Evolutionary conservation across 768 basidiomycete species (phyloP), one percentile per base, ranked within the genome.

Genomic region (Boletus bicolor): DNA sequence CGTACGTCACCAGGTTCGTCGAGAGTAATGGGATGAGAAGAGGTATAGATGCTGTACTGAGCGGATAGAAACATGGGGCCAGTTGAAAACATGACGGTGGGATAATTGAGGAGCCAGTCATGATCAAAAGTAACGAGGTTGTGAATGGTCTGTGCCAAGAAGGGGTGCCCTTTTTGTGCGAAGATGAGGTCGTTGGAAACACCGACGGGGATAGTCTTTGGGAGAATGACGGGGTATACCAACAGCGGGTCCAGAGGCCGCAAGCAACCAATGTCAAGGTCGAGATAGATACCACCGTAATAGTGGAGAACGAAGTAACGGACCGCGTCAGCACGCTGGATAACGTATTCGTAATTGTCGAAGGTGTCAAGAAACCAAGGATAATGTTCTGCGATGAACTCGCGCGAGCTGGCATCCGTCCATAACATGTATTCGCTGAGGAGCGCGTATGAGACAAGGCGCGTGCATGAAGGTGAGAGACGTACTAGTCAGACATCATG

Each of bases 31-130:
- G 84, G 81, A 53, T 91, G 83, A 11, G 86, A 79, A 5, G 88
- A 77, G 6, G 82, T 81, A 73, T 91, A 98, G 49, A 95, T 78
- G 41, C 92, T 91, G 71, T 96, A 96, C 69, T 97, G 93, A 3
- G 88, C 86, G 0, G 95, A 98, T 12, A 99, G 76, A 74, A 98
- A 99, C 97, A 99, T 99, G 65, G 97, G 97, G 1, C 96, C 96
- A 0, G 97, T 99, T 51, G 93, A 93, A 75, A 99, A 99, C 97
- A 99, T 99, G 77, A 99, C 97, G 28, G 97, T 99, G 34, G 97
- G 97, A 64, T 99, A 99, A 73, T 98, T 97, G 68, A 95, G 84
- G 51, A 97, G 72, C 86, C 92, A 99, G 50, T 85, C 83, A 70
- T 96, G 92, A 75, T 98, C 92, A 69, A 96, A 99, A 21, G 86